Evolutionary conservation across 2,329 filamentous ascomycete genomes (phyloP).

Genomic region (Gnomoniopsis smithogilvyi): DNA sequence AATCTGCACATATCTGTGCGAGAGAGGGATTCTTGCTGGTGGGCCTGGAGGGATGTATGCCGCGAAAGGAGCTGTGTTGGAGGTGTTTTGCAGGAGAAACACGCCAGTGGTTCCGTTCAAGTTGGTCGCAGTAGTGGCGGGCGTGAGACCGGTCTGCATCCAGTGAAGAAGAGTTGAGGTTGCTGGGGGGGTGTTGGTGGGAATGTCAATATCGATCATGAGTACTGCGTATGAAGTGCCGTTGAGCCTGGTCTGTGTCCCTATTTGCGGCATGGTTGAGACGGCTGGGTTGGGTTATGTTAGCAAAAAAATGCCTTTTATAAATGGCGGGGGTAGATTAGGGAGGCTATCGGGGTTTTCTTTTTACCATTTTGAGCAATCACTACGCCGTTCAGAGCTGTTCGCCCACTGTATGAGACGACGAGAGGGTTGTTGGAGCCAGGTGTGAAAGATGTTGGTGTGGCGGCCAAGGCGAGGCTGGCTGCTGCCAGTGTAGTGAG

Average conservation of each 20-base stretch:
- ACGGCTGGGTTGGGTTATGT: conserved; percentile 26
- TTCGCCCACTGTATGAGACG: conserved; percentile 36
- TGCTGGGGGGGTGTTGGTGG: conserved; percentile 33
- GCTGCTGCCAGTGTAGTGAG: conserved; percentile 30
- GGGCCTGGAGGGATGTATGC: conserved; percentile 36
- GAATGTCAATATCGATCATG: conserved; percentile 47
- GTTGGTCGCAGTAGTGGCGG: conserved; percentile 24
- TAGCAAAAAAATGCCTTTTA: background rate
- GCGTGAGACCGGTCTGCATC: conserved; percentile 38
- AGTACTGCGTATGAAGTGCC: conserved; percentile 39
- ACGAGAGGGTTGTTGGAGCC: conserved; percentile 33
- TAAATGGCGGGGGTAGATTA: background rate
- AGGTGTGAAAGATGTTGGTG: conserved; percentile 40
- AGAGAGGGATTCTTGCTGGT: conserved; percentile 34
- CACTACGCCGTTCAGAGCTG: conserved; percentile 35
- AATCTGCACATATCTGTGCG: conserved; percentile 38
- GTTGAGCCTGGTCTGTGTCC: conserved; percentile 33
- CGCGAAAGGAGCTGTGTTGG: conserved; percentile 25
- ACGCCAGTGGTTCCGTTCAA: conserved; percentile 23
- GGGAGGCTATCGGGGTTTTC: background rate
- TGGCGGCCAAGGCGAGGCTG: conserved; percentile 33
- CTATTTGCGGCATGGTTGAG: conserved; percentile 31
- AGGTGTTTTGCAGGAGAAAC: conserved; percentile 32
- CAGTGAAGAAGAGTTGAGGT: conserved; percentile 40
- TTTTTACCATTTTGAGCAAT: conserved; percentile 34